Evolutionary conservation across 495 filamentous ascomycete genomes (phyloP), one percentile per base, ranked within the genome.

Genomic region (Aspergillus haitiensis): DNA sequence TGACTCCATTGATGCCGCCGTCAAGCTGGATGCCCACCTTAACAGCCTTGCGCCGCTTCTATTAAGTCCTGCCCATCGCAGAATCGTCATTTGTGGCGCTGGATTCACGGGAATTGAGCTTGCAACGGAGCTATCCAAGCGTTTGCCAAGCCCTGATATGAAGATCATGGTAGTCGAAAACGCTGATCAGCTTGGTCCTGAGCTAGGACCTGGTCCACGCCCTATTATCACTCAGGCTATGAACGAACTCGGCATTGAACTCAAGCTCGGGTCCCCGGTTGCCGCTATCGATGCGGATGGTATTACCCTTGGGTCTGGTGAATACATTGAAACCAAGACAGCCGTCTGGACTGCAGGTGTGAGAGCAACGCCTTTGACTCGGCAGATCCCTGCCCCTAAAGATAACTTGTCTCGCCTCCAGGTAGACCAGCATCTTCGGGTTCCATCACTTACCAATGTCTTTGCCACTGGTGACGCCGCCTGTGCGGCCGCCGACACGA

Each of bases 21-120:
- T 12, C 2, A 67, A 65, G 45, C 64, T 69, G 2, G 62, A 67
- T 18, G 16, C 50, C 0, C 67, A 67, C 32, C 52, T 69, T 8
- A 32, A 57, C 9, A 54, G 12, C 32, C 61, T 69, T 9, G 31
- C 42, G 3, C 61, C 64, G 7, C 61, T 60, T 36, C 56, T 61
- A 3, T n/a, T 42, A 49, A 59, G 44, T 32, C 18, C 61, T 18
- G 54, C 57, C 11, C 59, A 60, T 6, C 27, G 63, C 36, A 69
- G 64, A 11, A 35, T 67, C 47, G 59, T 67, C 21, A 51, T 69
- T 10, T 63, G 54, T 34, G 67, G 67, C 15, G 67, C 59, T 21
- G 67, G 67, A 0, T 69, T 69, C 46, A 69, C 67, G 7, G 67
- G 67, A 0, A 69, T 69, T 13, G 67, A 69, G 47, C 37, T 67